These are phyloP conservation scores for Hansenula lynferdii DNA, from an alignment of 1,139 yeast genomes.

Conservation along the genomic window DNA sequence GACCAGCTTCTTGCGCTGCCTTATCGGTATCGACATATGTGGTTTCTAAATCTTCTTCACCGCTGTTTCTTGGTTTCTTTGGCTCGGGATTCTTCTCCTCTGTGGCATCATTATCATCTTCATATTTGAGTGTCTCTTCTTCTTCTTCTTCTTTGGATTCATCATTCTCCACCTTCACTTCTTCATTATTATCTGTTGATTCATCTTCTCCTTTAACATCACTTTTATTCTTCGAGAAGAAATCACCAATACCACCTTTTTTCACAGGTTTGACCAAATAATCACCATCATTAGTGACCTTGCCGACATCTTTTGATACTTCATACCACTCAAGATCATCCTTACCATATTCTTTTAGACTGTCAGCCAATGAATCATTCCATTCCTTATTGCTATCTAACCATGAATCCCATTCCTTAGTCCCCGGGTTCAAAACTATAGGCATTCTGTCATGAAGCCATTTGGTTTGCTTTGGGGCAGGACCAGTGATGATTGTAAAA, in stretches of 20 bases:
- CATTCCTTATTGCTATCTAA: conserved; percentile 36
- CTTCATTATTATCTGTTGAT: too few species aligned
- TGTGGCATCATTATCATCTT: too few species aligned
- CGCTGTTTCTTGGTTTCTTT: neutral
- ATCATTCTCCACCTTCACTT: too few species aligned
- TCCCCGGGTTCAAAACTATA: conserved; percentile 53
- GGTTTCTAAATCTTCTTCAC: neutral
- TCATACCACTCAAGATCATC: conserved; percentile 46
- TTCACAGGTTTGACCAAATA: conserved; percentile 39
- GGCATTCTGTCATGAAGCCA: conserved; percentile 85
- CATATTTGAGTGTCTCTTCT: too few species aligned
- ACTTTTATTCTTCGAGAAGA: conserved; percentile 13
- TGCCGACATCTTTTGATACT: conserved; percentile 66
- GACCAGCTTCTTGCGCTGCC: neutral
- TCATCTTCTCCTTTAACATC: too few species aligned
- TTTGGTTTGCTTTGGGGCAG: conserved; percentile 52
- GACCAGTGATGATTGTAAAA: conserved; percentile 71
- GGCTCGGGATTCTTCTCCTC: too few species aligned
- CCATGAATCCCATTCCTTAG: conserved; percentile 59
- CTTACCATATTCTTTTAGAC: conserved; percentile 35
- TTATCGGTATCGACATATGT: neutral
- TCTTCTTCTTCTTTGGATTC: conserved; percentile 3
- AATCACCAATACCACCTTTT: conserved; percentile 17
- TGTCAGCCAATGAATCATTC: conserved; percentile 33
- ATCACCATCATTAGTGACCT: conserved; percentile 43